phyloP scores from a whole-genome alignment of 495 filamentous ascomycete species.

The Penicillium argentinense region DNA sequence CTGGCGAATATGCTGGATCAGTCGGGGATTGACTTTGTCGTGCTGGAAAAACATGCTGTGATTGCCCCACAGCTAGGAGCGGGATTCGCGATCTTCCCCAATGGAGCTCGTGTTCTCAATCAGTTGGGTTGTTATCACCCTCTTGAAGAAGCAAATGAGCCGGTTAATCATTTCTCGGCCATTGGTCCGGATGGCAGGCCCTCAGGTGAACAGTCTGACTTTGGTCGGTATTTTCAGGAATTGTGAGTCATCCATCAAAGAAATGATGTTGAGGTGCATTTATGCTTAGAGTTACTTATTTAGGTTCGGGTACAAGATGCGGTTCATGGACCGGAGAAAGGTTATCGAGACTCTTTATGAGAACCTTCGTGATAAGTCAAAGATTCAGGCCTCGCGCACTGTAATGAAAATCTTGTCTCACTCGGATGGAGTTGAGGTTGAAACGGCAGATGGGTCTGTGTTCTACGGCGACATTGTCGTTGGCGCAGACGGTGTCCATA shows the following conservation, averaged over 20 bases:
- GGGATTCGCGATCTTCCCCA: constrained; percentile 28
- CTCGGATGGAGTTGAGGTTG: constrained; percentile 26
- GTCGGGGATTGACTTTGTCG: constrained; percentile 46
- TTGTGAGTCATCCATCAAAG: neutral
- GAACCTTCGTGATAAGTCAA: constrained; percentile 30
- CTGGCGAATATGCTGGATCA: constrained; percentile 42
- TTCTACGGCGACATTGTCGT: constrained; percentile 46
- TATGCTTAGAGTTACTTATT: neutral
- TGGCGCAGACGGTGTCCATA: constrained; percentile 45
- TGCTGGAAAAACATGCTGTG: constrained; percentile 41
- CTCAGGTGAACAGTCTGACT: neutral
- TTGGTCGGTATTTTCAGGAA: neutral
- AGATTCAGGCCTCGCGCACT: constrained; percentile 29
- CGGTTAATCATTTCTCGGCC: neutral
- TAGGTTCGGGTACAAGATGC: constrained; percentile 25
- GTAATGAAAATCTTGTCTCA: constrained; percentile 30
- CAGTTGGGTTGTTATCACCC: constrained; percentile 43
- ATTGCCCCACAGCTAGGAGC: constrained; percentile 39
- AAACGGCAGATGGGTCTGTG: constrained; percentile 35
- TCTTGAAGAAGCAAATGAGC: neutral
- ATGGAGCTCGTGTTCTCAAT: constrained; percentile 44
- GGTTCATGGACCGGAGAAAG: constrained; percentile 32
- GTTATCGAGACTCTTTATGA: constrained; percentile 35
- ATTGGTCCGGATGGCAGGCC: neutral
- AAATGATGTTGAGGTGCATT: neutral